Conservation (phyloP, 352 stramenopile species). For the Phytopythium aichiense region DNA sequence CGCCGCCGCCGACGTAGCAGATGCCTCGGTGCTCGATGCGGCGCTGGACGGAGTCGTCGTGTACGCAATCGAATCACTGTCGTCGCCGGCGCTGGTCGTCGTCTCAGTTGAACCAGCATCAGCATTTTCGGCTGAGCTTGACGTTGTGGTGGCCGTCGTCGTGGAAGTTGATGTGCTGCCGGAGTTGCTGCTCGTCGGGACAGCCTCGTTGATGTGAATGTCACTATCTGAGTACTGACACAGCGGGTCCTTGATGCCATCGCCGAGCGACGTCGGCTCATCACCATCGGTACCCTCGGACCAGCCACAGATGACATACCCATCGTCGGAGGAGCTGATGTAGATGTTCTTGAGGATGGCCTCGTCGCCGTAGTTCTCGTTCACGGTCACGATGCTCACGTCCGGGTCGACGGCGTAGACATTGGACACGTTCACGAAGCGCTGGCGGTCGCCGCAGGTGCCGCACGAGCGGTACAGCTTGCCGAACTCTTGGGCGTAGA, state of each 20-base stretch:
- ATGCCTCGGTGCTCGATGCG: not conserved
- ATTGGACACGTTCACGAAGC: constrained; percentile 27
- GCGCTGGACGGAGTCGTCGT: not conserved
- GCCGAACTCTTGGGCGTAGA: constrained; percentile 40
- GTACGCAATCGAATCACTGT: not conserved
- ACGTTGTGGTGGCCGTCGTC: not conserved
- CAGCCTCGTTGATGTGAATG: constrained; percentile 19
- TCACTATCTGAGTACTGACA: constrained; percentile 17
- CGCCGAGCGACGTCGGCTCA: constrained; percentile 18
- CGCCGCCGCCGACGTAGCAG: not conserved
- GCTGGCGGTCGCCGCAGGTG: constrained; percentile 27
- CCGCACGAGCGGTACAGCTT: constrained; percentile 45
- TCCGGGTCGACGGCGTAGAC: constrained; percentile 32
- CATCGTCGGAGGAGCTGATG: constrained; percentile 14
- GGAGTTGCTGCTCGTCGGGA: constrained; percentile 1
- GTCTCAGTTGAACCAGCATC: not conserved
- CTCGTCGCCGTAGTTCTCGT: constrained; percentile 31
- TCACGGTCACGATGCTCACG: constrained; percentile 40
- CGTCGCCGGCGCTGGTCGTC: not conserved
- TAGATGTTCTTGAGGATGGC: constrained; percentile 35
- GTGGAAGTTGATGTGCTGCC: not conserved
- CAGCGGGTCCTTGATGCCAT: constrained; percentile 16
- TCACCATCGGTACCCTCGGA: constrained; percentile 19
- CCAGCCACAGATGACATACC: constrained; percentile 28
- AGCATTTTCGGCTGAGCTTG: constrained; percentile 1